Percentiles rank a stretch among this genome's conserved stretches.
Conservation (phyloP, 176 grass and related monocot genomes). For the Oryza glumipatula region DNA sequence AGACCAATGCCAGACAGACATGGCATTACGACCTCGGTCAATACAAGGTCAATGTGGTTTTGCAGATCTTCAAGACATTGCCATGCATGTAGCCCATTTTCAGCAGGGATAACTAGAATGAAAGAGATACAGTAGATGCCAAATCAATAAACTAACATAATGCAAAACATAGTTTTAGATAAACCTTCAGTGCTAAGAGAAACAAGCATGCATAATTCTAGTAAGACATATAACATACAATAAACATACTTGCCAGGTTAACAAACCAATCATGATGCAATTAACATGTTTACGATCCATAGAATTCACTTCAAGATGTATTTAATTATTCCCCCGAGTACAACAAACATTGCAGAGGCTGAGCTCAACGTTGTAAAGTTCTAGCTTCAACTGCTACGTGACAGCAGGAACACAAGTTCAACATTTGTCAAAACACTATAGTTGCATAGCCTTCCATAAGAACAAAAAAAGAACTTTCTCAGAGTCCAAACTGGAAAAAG, state of each 20-base stretch:
- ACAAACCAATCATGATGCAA: conserved; percentile 21
- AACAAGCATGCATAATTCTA: conserved; percentile 29
- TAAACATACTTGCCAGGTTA: conserved; percentile 4
- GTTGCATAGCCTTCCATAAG: conserved; percentile 11
- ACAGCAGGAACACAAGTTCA: conserved; percentile 24
- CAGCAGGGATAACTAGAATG: conserved; percentile 72
- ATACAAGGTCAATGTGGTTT: conserved; percentile 89
- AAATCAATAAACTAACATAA: conserved; percentile 38
- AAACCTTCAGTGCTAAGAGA: conserved; percentile 22
- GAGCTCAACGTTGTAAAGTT: not conserved
- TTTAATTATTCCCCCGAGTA: not conserved
- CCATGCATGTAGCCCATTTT: conserved; percentile 89
- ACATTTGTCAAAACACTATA: conserved; percentile 23
- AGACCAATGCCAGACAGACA: conserved; percentile 75
- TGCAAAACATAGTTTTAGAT: conserved; percentile 13
- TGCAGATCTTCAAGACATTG: conserved; percentile 74
- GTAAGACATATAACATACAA: conserved; percentile 12
- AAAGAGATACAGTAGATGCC: conserved; percentile 39
- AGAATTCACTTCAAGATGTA: conserved; percentile 2
- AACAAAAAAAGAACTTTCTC: not conserved
- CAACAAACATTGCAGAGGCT: not conserved
- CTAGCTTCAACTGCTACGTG: conserved; percentile 20
- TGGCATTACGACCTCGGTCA: conserved; percentile 86
- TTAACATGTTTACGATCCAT: conserved; percentile 11
- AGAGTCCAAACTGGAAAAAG: no score